These are phyloP conservation scores for Aristolochia contorta DNA, from an alignment of 164 flowering plant species.

Conservation along the genomic window DNA sequence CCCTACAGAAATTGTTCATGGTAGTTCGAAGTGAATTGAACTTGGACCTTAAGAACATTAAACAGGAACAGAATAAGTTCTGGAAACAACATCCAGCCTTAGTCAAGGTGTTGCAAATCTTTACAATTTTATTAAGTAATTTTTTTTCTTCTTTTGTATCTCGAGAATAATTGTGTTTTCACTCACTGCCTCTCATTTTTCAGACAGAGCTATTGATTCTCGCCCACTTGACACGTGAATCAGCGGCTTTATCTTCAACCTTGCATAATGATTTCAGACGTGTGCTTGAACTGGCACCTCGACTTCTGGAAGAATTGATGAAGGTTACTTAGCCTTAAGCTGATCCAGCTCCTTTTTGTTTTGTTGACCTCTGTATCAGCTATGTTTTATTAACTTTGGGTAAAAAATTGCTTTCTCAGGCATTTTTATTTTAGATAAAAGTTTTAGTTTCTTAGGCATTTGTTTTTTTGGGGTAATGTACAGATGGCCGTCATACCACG, in stretches of 20 bases:
- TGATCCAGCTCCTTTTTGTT: not conserved
- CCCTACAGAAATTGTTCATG: constrained; percentile 82
- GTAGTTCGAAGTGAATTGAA: constrained; percentile 86
- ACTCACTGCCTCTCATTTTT: constrained; percentile 2
- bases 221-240: constrained; percentile 81
- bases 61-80: constrained; percentile 93
- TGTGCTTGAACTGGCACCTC: constrained; percentile 84
- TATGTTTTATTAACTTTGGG: not conserved
- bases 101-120: too few species aligned
- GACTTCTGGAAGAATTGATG: constrained; percentile 92
- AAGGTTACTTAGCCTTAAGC: constrained; percentile 38
- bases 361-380: not conserved
- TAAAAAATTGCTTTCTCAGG: not conserved
- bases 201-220: constrained; percentile 91
- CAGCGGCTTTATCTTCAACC: constrained; percentile 48
- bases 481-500: constrained; percentile 94
- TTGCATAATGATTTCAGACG: constrained; percentile 61
- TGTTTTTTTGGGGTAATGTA: not conserved
- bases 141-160: not conserved
- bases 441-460: not conserved
- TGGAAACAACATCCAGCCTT: constrained; percentile 94
- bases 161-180: not conserved
- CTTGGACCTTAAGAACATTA: constrained; percentile 80
- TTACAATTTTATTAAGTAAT: too few species aligned
- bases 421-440: not conserved